phyloP scores from a whole-genome alignment of 352 stramenopile species.

The Thraustochytrium striatum region DNA sequence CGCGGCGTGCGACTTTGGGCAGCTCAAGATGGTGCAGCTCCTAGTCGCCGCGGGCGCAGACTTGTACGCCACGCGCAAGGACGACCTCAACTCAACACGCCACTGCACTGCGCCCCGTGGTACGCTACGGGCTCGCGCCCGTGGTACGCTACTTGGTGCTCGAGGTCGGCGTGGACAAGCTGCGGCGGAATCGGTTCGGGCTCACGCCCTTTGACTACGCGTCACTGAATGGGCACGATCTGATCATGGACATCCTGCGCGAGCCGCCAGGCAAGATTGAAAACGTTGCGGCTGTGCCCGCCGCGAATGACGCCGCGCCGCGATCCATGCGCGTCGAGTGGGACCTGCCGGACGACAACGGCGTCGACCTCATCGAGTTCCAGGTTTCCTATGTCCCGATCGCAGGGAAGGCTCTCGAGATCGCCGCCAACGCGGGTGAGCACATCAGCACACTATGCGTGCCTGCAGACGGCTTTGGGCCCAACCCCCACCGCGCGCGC shows the following conservation, averaged over 20 bases:
- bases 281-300: background rate
- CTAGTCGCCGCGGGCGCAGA: conserved; percentile 1
- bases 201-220: conserved; percentile 15
- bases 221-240: background rate
- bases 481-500: conserved; percentile 17
- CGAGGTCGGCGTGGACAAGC: conserved; percentile 21
- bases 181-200: conserved; percentile 9
- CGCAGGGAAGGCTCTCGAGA: background rate
- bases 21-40: background rate
- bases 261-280: conserved; percentile 7
- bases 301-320: no score
- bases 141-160: conserved; percentile 4
- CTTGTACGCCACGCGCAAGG: background rate
- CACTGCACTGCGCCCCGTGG: conserved; percentile 13
- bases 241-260: conserved; percentile 37
- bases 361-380: conserved; percentile 11
- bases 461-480: background rate
- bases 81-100: background rate
- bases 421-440: background rate
- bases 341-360: conserved; percentile 40
- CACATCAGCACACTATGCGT: background rate
- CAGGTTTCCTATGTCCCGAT: conserved; percentile 23
- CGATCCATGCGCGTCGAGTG: conserved; percentile 34
- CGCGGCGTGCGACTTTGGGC: conserved; percentile 3
- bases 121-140: conserved; percentile 1